phyloP scores from a whole-genome alignment of 768 basidiomycete species.

The Leccinum aurantiacum region DNA sequence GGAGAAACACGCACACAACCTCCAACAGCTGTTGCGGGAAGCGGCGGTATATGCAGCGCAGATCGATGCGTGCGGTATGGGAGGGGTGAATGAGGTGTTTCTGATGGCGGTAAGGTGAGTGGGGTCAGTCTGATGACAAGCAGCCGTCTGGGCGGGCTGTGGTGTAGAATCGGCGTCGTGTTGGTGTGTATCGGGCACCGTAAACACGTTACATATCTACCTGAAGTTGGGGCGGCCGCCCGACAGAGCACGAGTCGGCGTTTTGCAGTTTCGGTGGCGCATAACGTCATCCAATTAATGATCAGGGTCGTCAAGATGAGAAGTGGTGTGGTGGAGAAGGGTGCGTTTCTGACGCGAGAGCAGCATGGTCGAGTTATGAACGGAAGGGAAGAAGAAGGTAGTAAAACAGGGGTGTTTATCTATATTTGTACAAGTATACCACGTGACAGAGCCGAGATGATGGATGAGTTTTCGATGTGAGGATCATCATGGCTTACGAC shows the following conservation, averaged over 20 bases:
- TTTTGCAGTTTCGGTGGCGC: slow-evolving; percentile 70
- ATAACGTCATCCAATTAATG: slow-evolving; percentile 89
- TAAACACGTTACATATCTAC: slow-evolving; percentile 79
- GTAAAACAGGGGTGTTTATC: neutral
- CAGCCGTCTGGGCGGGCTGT: neutral
- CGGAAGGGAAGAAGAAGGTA: neutral
- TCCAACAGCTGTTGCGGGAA: slow-evolving; percentile 89
- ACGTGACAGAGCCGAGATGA: neutral
- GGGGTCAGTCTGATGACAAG: slow-evolving; percentile 3
- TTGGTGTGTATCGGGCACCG: slow-evolving; percentile 90
- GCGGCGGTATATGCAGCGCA: slow-evolving; percentile 90
- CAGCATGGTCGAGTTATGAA: slow-evolving; percentile 71
- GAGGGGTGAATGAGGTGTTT: slow-evolving; percentile 88
- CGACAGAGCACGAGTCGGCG: slow-evolving; percentile 12
- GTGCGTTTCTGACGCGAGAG: neutral
- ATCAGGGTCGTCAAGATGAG: slow-evolving; percentile 68
- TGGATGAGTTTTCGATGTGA: slow-evolving; percentile 8
- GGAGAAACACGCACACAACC: slow-evolving; percentile 95
- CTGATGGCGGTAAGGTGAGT: slow-evolving; percentile 86
- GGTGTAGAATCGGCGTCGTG: slow-evolving; percentile 70
- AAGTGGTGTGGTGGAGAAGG: slow-evolving; percentile 35
- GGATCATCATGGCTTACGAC: slow-evolving; percentile 25
- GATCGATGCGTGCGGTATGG: slow-evolving; percentile 85
- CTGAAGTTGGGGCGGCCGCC: slow-evolving; percentile 46
- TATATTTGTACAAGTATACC: neutral